Evolutionary conservation across 805 yeast genomes (phyloP).

Genomic region (Metschnikowia bowlesiae): DNA sequence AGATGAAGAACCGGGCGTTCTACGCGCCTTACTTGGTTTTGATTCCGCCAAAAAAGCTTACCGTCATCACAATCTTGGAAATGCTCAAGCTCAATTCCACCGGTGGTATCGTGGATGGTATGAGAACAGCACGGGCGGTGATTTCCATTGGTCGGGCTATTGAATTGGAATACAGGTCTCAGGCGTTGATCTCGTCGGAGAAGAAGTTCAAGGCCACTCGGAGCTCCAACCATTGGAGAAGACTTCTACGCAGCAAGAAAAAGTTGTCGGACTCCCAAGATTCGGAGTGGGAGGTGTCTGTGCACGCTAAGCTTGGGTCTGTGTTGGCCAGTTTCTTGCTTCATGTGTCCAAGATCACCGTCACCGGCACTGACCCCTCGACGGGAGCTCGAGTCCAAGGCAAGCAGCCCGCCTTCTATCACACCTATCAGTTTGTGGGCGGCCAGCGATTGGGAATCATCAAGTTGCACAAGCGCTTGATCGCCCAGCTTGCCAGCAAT

Average conservation of each 20-base stretch:
- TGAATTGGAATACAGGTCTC: constrained; percentile 78
- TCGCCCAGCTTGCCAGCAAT: constrained; percentile 63
- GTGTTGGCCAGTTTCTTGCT: constrained; percentile 67
- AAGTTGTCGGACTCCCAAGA: constrained; percentile 6
- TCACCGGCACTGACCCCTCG: constrained; percentile 74
- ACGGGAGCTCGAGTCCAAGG: constrained; percentile 66
- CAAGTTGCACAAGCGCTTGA: constrained; percentile 65
- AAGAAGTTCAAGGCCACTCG: constrained; percentile 44
- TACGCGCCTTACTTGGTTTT: constrained; percentile 76
- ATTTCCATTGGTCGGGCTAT: constrained; percentile 77
- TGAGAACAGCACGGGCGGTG: constrained; percentile 80
- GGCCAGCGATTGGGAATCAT: constrained; percentile 82
- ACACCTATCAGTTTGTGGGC: constrained; percentile 73
- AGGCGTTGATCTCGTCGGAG: constrained; percentile 55
- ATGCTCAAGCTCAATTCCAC: constrained; percentile 68
- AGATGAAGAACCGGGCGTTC: constrained; percentile 42
- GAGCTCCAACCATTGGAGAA: constrained; percentile 47
- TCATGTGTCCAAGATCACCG: constrained; percentile 78
- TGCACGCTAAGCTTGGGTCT: constrained; percentile 70
- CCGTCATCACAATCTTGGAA: constrained; percentile 82
- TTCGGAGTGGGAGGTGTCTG: constrained; percentile 23
- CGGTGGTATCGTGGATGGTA: constrained; percentile 73
- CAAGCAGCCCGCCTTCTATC: constrained; percentile 85
- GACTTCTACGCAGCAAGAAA: constrained; percentile 28
- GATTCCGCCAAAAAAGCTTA: constrained; percentile 75